Evolutionary conservation across 1,139 yeast genomes (phyloP).

Genomic region (Geotrichum carabidarum): DNA sequence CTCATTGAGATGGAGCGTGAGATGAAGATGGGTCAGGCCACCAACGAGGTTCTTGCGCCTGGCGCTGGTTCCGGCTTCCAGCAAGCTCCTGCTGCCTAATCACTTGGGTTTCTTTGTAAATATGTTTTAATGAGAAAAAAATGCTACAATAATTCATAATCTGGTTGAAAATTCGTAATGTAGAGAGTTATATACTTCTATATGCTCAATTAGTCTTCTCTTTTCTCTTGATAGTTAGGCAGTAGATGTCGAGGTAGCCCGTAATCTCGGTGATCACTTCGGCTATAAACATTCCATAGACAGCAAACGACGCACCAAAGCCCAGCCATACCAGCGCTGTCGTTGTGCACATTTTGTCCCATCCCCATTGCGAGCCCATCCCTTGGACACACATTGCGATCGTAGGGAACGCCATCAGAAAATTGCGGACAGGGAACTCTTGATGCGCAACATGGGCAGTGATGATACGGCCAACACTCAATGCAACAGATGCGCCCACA

Average conservation of each 20-base stretch:
- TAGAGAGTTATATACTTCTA: background rate
- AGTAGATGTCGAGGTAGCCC: slow-evolving; percentile 74
- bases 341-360: slow-evolving; percentile 23
- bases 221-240: slow-evolving; percentile 66
- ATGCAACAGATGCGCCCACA: slow-evolving; percentile 73
- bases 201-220: background rate
- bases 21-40: slow-evolving; percentile 78
- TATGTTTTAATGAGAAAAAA: background rate
- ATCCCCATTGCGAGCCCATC: slow-evolving; percentile 34
- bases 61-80: slow-evolving; percentile 58
- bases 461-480: slow-evolving; percentile 83
- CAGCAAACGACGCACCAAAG: slow-evolving; percentile 67
- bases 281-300: slow-evolving; percentile 73
- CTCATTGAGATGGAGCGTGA: slow-evolving; percentile 91
- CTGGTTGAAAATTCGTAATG: too few species aligned
- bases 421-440: slow-evolving; percentile 64
- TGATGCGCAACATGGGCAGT: slow-evolving; percentile 81
- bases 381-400: slow-evolving; percentile 47
- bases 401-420: slow-evolving; percentile 65
- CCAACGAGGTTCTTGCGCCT: slow-evolving; percentile 77
- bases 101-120: background rate
- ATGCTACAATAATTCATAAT: background rate
- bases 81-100: slow-evolving; percentile 27
- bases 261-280: slow-evolving; percentile 85
- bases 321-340: slow-evolving; percentile 55